Conservation (phyloP, 331 rosid species). For the Malus hybrid region DNA sequence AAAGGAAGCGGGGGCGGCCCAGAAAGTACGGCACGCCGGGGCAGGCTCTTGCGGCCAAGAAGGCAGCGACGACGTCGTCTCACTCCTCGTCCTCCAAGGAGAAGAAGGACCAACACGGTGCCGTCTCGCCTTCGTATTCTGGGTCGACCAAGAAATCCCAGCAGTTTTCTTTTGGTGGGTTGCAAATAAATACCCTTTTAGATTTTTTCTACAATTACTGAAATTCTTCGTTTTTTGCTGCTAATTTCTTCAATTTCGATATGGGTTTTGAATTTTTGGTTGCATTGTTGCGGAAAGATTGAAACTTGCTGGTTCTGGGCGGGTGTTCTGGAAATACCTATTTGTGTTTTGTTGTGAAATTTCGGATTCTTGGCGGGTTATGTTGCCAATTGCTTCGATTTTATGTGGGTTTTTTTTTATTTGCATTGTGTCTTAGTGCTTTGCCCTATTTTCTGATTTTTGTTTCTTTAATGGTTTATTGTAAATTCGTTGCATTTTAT, state of each 20-base stretch:
- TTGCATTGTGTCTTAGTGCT: not conserved
- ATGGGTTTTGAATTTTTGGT: not conserved
- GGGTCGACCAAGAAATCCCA: slow-evolving; percentile 54
- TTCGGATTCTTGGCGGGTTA: not conserved
- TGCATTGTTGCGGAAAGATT: not conserved
- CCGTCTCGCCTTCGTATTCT: slow-evolving; percentile 44
- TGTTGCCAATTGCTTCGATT: not conserved
- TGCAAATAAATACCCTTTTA: not conserved
- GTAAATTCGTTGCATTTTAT: not conserved
- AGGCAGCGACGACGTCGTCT: slow-evolving; percentile 70
- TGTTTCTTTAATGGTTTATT: not conserved
- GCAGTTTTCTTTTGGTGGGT: slow-evolving; percentile 45
- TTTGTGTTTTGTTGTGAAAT: not conserved
- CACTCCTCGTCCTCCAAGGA: slow-evolving; percentile 51
- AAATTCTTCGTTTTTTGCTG: not conserved
- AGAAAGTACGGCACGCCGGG: slow-evolving; percentile 83
- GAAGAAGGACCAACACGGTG: slow-evolving; percentile 29
- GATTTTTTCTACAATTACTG: not conserved
- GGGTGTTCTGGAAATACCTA: not conserved
- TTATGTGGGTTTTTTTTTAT: not conserved
- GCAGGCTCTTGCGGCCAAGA: slow-evolving; percentile 84
- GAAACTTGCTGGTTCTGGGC: not conserved
- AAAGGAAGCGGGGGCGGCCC: slow-evolving; percentile 88
- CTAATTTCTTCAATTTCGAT: not conserved
- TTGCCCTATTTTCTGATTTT: not conserved